phyloP scores from a whole-genome alignment of 257 asterid genomes.

The Verbena officinalis region DNA sequence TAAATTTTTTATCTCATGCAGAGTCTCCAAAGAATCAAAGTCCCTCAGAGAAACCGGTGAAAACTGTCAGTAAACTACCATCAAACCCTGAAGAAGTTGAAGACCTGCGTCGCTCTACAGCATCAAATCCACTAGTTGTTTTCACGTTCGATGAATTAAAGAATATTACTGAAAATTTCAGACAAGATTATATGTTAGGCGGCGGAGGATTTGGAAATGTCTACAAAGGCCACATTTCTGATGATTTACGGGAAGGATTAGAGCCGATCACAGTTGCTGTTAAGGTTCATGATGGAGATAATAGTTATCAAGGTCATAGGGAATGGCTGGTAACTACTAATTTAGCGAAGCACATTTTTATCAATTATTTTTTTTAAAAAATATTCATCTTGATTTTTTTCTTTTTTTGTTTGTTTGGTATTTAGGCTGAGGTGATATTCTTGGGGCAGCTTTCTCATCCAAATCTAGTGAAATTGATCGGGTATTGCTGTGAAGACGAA shows the following conservation, averaged over 20 bases:
- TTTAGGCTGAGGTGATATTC: conserved; percentile 78
- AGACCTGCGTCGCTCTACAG: conserved; percentile 63
- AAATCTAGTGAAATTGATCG: conserved; percentile 74
- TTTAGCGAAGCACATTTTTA: background rate
- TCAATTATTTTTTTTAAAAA: too few species aligned
- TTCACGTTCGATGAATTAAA: conserved; percentile 72
- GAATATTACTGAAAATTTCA: conserved; percentile 72
- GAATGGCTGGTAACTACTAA: conserved; percentile 87
- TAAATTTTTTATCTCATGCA: conserved; percentile 19
- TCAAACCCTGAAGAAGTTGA: conserved; percentile 84
- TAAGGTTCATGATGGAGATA: conserved; percentile 92
- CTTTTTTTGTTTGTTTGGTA: background rate
- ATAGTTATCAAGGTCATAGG: conserved; percentile 92
- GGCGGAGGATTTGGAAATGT: conserved; percentile 97
- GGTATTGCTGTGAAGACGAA: conserved; percentile 77
- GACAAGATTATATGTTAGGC: conserved; percentile 90
- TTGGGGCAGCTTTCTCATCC: conserved; percentile 90
- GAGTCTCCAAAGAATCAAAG: conserved; percentile 53
- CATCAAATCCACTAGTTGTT: conserved; percentile 65
- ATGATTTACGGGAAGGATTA: conserved; percentile 47
- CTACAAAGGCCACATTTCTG: conserved; percentile 74
- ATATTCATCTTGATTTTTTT: too few species aligned
- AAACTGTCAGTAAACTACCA: conserved; percentile 31
- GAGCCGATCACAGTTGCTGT: conserved; percentile 71
- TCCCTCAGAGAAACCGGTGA: conserved; percentile 43